phyloP scores from a whole-genome alignment of 257 asterid genomes.

The Solanum pinnatisectum region DNA sequence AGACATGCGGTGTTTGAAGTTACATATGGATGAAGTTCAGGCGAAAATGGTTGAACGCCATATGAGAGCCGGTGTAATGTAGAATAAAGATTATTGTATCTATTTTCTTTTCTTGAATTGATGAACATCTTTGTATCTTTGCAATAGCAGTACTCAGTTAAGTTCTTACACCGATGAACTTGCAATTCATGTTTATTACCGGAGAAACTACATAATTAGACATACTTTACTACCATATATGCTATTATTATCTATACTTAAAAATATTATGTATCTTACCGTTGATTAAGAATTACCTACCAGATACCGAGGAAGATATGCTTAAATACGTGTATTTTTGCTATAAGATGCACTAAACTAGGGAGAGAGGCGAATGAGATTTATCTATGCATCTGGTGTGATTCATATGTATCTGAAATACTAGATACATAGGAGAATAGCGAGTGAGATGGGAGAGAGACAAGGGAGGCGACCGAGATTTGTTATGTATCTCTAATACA shows the following conservation, averaged over 20 bases:
- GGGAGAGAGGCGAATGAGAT: not conserved
- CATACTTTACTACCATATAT: too few relatives aligned
- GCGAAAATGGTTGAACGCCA: not conserved
- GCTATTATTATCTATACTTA: too few relatives aligned
- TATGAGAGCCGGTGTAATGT: too few relatives aligned
- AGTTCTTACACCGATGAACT: too few relatives aligned
- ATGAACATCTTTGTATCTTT: too few relatives aligned
- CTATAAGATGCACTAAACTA: not conserved
- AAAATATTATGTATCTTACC: not conserved
- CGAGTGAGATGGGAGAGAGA: not conserved
- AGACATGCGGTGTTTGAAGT: not conserved
- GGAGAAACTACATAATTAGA: too few relatives aligned
- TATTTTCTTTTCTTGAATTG: too few relatives aligned
- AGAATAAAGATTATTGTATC: too few relatives aligned
- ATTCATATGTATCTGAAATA: too few relatives aligned
- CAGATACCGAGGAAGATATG: not conserved
- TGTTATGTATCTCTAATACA: not conserved
- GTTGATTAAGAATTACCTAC: not conserved
- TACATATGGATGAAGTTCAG: not conserved
- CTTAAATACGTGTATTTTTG: too few relatives aligned
- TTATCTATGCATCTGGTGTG: not conserved
- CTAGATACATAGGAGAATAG: not conserved
- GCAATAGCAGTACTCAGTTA: too few relatives aligned
- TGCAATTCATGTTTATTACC: too few relatives aligned
- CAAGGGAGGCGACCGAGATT: not conserved